Evolutionary conservation across 2,329 filamentous ascomycete genomes (phyloP).

Genomic region (Chaetomiaceae sp.): DNA sequence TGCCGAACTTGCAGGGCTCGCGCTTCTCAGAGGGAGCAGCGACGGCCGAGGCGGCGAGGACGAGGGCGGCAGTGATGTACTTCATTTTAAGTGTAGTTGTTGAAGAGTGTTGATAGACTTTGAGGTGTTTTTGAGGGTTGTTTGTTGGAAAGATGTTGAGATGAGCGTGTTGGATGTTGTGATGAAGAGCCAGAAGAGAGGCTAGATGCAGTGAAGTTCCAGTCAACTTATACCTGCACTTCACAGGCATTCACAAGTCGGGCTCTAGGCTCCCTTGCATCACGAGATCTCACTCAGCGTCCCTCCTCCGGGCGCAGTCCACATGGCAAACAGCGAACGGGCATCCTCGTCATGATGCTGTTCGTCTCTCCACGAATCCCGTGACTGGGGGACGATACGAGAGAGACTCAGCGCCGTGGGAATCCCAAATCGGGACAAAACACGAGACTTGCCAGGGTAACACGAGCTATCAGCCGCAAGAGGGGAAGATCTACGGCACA

Average conservation of each 20-base stretch:
- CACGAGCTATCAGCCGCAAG: constrained; percentile 1
- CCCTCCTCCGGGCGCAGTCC: background rate
- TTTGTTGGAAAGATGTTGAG: constrained; percentile 6
- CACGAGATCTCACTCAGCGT: background rate
- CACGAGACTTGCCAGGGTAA: background rate
- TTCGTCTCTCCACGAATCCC: background rate
- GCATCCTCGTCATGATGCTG: constrained; percentile 2
- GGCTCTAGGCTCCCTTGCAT: background rate
- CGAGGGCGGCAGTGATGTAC: constrained; percentile 13
- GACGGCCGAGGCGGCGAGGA: constrained; percentile 14
- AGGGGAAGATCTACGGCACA: background rate
- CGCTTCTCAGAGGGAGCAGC: constrained; percentile 14
- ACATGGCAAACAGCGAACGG: background rate
- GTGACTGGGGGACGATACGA: constrained; percentile 6
- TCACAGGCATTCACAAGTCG: background rate
- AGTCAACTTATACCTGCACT: constrained; percentile 7
- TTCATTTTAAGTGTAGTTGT: constrained; percentile 16
- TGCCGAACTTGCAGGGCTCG: constrained; percentile 27
- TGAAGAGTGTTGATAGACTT: background rate
- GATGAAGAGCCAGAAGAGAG: background rate
- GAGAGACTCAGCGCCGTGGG: background rate
- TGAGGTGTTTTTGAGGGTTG: background rate
- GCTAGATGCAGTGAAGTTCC: background rate
- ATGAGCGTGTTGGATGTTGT: constrained; percentile 8
- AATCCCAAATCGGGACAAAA: background rate